Percentiles rank a stretch among this genome's conserved stretches.
Evolutionary conservation across 2,329 filamentous ascomycete species (phyloP).

Genomic region (Alternaria sp.): DNA sequence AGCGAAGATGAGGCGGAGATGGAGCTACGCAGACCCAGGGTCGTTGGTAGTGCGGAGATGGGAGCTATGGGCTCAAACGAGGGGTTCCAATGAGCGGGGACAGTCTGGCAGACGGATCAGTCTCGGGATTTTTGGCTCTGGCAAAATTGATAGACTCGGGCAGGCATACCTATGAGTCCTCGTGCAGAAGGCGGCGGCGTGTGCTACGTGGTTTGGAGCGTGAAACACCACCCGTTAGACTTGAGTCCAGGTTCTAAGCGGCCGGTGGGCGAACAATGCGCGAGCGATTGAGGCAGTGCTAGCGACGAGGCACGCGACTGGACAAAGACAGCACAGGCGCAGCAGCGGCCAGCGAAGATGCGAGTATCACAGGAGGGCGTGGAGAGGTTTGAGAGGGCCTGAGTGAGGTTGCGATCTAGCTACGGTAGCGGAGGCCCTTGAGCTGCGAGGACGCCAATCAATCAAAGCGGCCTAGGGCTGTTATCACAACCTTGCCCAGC

Average conservation of each 20-base stretch:
- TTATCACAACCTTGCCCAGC: constrained; percentile 24
- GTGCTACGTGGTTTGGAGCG: constrained; percentile 47
- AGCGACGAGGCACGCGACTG: constrained; percentile 22
- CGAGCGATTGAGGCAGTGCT: constrained; percentile 22
- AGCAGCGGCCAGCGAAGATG: constrained; percentile 29
- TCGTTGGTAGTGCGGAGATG: constrained; percentile 1
- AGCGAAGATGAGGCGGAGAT: constrained; percentile 1
- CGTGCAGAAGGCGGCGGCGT: constrained; percentile 40
- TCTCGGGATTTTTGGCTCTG: constrained; percentile 26
- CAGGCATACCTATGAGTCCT: constrained; percentile 43
- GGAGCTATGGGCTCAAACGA: constrained; percentile 42
- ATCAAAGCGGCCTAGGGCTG: constrained; percentile 27
- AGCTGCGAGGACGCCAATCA: constrained; percentile 26
- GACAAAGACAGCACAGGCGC: constrained; percentile 35
- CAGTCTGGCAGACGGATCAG: constrained; percentile 43
- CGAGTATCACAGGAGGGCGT: constrained; percentile 25
- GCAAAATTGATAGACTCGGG: constrained; percentile 30
- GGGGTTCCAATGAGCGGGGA: constrained; percentile 43
- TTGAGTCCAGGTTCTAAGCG: constrained; percentile 41
- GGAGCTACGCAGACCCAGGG: constrained; percentile 18
- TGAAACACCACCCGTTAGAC: constrained; percentile 52
- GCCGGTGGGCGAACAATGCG: constrained; percentile 36
- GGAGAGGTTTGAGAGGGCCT: constrained; percentile 19
- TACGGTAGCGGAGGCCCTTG: constrained; percentile 24
- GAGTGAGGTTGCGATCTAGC: constrained; percentile 31